Evolutionary conservation across 768 basidiomycete species (phyloP).

Genomic region (Dioszegia hungarica): DNA sequence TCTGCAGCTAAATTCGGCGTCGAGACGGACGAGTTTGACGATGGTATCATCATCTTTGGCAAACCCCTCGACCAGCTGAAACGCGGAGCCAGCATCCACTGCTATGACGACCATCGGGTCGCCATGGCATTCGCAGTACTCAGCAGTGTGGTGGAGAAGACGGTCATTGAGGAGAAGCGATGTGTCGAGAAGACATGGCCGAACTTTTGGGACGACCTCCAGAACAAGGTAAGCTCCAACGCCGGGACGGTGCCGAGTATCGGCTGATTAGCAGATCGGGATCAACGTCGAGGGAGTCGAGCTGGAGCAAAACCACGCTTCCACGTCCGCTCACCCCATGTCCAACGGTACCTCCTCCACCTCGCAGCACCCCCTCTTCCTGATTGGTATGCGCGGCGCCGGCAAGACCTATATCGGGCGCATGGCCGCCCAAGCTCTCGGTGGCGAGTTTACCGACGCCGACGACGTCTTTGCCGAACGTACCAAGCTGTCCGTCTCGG

Average conservation of each 20-base stretch:
- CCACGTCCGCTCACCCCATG: slow-evolving; percentile 52
- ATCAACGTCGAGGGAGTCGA: slow-evolving; percentile 82
- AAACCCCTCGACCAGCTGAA: slow-evolving; percentile 62
- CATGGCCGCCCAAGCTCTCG: slow-evolving; percentile 67
- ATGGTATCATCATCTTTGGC: slow-evolving; percentile 86
- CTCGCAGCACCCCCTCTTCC: slow-evolving; percentile 55
- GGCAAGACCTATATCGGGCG: slow-evolving; percentile 87
- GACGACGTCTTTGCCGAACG: slow-evolving; percentile 70
- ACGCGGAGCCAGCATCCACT: slow-evolving; percentile 73
- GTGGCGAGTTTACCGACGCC: slow-evolving; percentile 75
- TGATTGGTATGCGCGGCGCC: slow-evolving; percentile 94
- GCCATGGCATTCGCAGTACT: slow-evolving; percentile 97
- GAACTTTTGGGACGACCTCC: slow-evolving; percentile 98
- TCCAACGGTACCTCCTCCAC: slow-evolving; percentile 11
- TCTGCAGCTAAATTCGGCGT: slow-evolving; percentile 84
- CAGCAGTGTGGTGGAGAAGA: slow-evolving; percentile 65
- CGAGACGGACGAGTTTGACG: slow-evolving; percentile 82
- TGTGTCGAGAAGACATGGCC: slow-evolving; percentile 99
- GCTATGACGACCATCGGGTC: slow-evolving; percentile 97
- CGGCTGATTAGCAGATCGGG: slow-evolving; percentile 63
- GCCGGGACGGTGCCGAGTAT: no score
- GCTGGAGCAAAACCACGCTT: slow-evolving; percentile 54
- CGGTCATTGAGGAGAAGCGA: slow-evolving; percentile 86
- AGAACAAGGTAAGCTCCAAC: slow-evolving; percentile 72
- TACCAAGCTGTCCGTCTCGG: slow-evolving; percentile 60